Conservation (phyloP, 2,329 filamentous ascomycete genomes). For the Aspergillus sp. region DNA sequence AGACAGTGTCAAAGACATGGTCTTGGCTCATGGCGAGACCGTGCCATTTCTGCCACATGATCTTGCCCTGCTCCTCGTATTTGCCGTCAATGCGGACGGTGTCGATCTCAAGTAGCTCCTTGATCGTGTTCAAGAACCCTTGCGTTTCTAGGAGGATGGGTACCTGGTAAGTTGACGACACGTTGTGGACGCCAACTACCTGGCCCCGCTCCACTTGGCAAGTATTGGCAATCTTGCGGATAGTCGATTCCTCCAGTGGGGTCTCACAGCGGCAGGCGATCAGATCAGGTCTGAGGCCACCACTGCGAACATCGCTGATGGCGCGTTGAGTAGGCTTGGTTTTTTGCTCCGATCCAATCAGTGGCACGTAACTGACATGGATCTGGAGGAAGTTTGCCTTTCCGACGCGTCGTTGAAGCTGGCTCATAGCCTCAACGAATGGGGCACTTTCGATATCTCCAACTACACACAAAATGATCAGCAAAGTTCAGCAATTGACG, state of each 20-base stretch:
- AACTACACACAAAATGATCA: constrained; percentile 17
- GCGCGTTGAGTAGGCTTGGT: constrained; percentile 96
- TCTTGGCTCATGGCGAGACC: constrained; percentile 66
- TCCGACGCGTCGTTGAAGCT: constrained; percentile 71
- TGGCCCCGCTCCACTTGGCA: constrained; percentile 86
- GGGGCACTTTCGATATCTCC: constrained; percentile 85
- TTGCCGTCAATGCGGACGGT: constrained; percentile 52
- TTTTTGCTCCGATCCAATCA: constrained; percentile 76
- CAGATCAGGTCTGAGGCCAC: constrained; percentile 73
- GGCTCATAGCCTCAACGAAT: constrained; percentile 82
- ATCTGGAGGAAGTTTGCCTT: constrained; percentile 84
- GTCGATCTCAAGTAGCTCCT: constrained; percentile 65
- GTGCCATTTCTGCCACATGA: constrained; percentile 80
- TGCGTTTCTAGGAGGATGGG: constrained; percentile 88
- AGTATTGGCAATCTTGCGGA: constrained; percentile 83
- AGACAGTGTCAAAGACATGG: constrained; percentile 66
- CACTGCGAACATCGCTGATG: constrained; percentile 78
- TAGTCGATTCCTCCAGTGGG: constrained; percentile 69
- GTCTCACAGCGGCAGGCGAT: constrained; percentile 90
- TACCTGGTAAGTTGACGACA: constrained; percentile 89
- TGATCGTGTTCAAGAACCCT: constrained; percentile 68
- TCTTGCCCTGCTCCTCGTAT: constrained; percentile 61
- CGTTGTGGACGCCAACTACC: constrained; percentile 83
- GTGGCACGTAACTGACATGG: constrained; percentile 75
- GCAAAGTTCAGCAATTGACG: background rate